Evolutionary conservation across 2,329 filamentous ascomycete genomes (phyloP).

Genomic region (Xylaria multiplex): DNA sequence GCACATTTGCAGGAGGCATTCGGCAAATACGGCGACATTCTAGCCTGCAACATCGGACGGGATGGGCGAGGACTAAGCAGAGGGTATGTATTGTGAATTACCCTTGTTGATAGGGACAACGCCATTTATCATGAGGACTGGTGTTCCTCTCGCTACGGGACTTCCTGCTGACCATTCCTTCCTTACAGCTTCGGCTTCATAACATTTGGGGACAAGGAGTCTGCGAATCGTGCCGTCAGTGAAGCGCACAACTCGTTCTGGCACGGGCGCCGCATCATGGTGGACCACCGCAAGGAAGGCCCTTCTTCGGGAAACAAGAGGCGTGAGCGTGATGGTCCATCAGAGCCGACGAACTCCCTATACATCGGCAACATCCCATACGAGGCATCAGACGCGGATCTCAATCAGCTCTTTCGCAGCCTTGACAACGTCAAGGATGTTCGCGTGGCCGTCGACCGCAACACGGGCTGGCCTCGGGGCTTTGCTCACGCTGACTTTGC

Average conservation of each 20-base stretch:
- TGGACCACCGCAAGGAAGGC: constrained; percentile 36
- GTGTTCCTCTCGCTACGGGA: background rate
- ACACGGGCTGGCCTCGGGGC: constrained; percentile 81
- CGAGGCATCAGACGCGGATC: constrained; percentile 83
- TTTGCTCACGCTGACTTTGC: constrained; percentile 87
- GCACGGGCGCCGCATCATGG: constrained; percentile 49
- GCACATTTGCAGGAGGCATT: constrained; percentile 70
- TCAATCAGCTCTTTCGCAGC: constrained; percentile 79
- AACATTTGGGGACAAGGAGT: constrained; percentile 34
- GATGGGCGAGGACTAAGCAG: constrained; percentile 47
- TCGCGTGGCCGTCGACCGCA: constrained; percentile 82
- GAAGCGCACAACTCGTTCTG: constrained; percentile 49
- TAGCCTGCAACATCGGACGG: constrained; percentile 38
- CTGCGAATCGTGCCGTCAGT: constrained; percentile 40
- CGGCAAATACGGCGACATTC: constrained; percentile 53
- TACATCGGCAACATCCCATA: constrained; percentile 90
- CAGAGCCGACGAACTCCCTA: constrained; percentile 67
- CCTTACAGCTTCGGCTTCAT: constrained; percentile 47
- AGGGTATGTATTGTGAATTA: constrained; percentile 43
- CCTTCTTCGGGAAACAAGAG: constrained; percentile 40
- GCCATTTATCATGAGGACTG: background rate
- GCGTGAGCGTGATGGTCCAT: constrained; percentile 3
- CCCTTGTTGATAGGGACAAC: background rate
- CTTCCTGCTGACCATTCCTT: constrained; percentile 31
- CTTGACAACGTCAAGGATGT: constrained; percentile 78